These are phyloP conservation scores for Phoenix dactylifera DNA, from an alignment of 176 grass and related monocot genomes.

Conservation along the genomic window DNA sequence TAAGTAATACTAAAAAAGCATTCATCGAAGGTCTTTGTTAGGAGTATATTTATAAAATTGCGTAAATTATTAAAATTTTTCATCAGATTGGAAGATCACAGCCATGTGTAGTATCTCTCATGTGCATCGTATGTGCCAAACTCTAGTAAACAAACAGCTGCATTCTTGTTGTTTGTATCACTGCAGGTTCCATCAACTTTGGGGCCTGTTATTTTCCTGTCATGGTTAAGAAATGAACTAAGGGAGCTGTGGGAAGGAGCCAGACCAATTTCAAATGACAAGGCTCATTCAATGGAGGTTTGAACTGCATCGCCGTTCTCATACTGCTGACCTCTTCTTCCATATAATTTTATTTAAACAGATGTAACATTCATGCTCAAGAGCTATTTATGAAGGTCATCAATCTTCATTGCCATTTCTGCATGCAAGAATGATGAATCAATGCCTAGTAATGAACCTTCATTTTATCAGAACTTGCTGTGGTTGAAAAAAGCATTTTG, in stretches of 20 bases:
- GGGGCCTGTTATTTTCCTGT: constrained; percentile 77
- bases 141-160: not conserved
- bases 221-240: constrained; percentile 81
- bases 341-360: constrained; percentile 3
- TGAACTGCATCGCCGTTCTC: constrained; percentile 18
- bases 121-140: too few species aligned
- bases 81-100: too few species aligned
- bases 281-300: constrained; percentile 68
- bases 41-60: too few species aligned
- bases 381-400: constrained; percentile 16
- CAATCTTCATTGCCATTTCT: too few species aligned
- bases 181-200: constrained; percentile 78
- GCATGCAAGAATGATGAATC: too few species aligned
- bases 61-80: too few species aligned
- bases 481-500: too few species aligned
- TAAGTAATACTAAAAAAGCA: too few species aligned
- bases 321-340: not conserved
- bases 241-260: constrained; percentile 87
- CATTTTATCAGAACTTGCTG: too few species aligned
- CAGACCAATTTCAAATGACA: constrained; percentile 45
- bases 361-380: constrained; percentile 5
- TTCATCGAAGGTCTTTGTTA: too few species aligned
- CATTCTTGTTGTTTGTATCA: not conserved
- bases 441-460: too few species aligned
- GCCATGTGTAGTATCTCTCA: too few species aligned